These are phyloP conservation scores for Pseudogymnoascus sp. DNA, from an alignment of 2,329 filamentous ascomycete species.

Conservation along the genomic window DNA sequence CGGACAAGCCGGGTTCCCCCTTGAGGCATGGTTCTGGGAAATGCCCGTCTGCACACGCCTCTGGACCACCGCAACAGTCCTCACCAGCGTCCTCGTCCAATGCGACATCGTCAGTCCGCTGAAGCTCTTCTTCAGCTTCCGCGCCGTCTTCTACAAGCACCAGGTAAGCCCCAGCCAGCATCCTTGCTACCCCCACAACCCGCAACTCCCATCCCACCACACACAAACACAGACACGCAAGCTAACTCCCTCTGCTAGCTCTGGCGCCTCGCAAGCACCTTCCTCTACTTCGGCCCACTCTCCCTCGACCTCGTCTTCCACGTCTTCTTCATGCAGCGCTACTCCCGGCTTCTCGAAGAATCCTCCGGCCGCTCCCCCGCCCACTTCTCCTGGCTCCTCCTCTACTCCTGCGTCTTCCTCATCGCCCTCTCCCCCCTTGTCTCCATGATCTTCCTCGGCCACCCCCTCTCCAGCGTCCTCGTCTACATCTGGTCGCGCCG, in stretches of 20 bases:
- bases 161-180: slow-evolving; percentile 55
- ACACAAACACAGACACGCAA: not conserved
- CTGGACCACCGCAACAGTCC: slow-evolving; percentile 91
- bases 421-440: slow-evolving; percentile 77
- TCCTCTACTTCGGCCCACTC: slow-evolving; percentile 93
- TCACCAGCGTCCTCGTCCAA: slow-evolving; percentile 83
- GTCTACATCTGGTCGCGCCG: slow-evolving; percentile 97
- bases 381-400: slow-evolving; percentile 87
- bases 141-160: slow-evolving; percentile 81
- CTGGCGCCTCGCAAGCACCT: slow-evolving; percentile 92
- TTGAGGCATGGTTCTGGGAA: slow-evolving; percentile 98
- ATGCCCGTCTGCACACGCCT: slow-evolving; percentile 93
- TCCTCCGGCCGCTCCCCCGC: slow-evolving; percentile 85
- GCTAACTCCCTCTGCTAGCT: slow-evolving; percentile 49
- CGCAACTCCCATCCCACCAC: not conserved
- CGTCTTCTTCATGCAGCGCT: slow-evolving; percentile 96
- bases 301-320: slow-evolving; percentile 93
- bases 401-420: slow-evolving; percentile 75
- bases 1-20: slow-evolving; percentile 59
- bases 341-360: slow-evolving; percentile 90
- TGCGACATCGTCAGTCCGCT: slow-evolving; percentile 89
- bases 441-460: slow-evolving; percentile 89
- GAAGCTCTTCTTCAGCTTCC: slow-evolving; percentile 94
- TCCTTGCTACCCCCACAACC: too few species aligned
- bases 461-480: slow-evolving; percentile 81